phyloP scores from a whole-genome alignment of 2,329 filamentous ascomycete genomes.

The Periconia digitata region DNA sequence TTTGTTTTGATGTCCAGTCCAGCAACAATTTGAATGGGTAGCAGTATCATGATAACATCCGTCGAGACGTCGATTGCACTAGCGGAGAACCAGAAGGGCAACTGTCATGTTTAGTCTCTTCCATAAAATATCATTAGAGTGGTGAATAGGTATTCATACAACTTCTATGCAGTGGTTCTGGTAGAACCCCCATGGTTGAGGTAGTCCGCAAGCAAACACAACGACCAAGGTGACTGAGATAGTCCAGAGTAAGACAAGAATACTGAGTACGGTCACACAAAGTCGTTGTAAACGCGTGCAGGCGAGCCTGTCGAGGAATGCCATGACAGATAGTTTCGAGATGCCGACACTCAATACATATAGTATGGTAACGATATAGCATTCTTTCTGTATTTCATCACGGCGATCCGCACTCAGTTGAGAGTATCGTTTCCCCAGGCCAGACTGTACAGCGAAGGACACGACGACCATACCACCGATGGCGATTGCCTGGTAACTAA shows the following conservation, averaged over 20 bases:
- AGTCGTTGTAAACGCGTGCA: conserved; percentile 15
- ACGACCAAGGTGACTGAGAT: conserved; percentile 19
- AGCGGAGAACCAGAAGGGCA: conserved; percentile 25
- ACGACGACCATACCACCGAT: conserved; percentile 25
- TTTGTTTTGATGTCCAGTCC: conserved; percentile 14
- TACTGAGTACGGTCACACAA: conserved; percentile 12
- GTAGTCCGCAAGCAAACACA: conserved; percentile 27
- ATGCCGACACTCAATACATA: conserved; percentile 24
- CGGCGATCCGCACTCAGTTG: conserved; percentile 10
- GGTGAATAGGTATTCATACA: conserved; percentile 13
- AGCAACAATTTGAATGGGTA: conserved; percentile 22
- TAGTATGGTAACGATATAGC: conserved; percentile 25
- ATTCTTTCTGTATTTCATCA: conserved; percentile 18
- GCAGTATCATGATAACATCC: conserved; percentile 18
- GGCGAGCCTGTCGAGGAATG: conserved; percentile 21
- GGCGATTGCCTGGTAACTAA: conserved; percentile 10
- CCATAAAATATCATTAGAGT: not conserved
- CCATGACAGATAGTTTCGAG: conserved; percentile 25
- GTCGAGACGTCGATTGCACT: conserved; percentile 19
- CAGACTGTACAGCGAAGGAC: conserved; percentile 22
- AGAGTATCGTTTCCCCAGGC: conserved; percentile 18
- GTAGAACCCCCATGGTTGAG: conserved; percentile 26
- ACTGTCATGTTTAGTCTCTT: conserved; percentile 2
- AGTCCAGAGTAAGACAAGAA: conserved; percentile 21
- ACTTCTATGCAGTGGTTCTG: conserved; percentile 24